A percentile compares a stretch with the other conserved stretches of the same genome.
These are phyloP conservation scores for Phytophthora meadii DNA, from an alignment of 352 stramenopile species.

Conservation along the genomic window DNA sequence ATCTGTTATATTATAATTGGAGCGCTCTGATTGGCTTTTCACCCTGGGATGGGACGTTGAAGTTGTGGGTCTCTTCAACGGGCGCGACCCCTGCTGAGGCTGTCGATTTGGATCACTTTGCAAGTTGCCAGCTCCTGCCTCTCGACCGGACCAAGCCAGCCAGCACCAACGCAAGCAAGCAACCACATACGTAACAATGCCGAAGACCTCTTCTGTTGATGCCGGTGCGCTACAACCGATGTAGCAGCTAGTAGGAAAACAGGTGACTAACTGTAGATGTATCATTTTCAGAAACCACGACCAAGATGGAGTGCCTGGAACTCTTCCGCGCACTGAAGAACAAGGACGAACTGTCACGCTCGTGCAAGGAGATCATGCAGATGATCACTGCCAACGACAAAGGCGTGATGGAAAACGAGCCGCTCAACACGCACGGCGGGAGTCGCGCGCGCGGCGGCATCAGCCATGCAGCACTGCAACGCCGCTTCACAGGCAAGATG, in stretches of 20 bases:
- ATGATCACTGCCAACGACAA: slow-evolving; percentile 68
- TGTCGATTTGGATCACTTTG: slow-evolving; percentile 20
- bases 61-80: slow-evolving; percentile 25
- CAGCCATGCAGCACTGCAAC: slow-evolving; percentile 79
- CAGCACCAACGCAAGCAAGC: background rate
- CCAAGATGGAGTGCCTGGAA: slow-evolving; percentile 70
- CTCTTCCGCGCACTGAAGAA: slow-evolving; percentile 79
- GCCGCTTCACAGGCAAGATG: slow-evolving; percentile 87
- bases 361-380: slow-evolving; percentile 82
- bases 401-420: slow-evolving; percentile 74
- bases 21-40: background rate
- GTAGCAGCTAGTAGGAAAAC: background rate
- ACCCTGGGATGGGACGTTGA: slow-evolving; percentile 30
- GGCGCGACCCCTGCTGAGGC: slow-evolving; percentile 11
- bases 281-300: slow-evolving; percentile 33
- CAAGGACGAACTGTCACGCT: slow-evolving; percentile 78
- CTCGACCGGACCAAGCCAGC: slow-evolving; percentile 14
- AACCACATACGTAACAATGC: slow-evolving; percentile 19
- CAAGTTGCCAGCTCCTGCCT: slow-evolving; percentile 34
- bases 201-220: slow-evolving; percentile 51
- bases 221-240: slow-evolving; percentile 26
- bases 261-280: slow-evolving; percentile 2
- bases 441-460: slow-evolving; percentile 65
- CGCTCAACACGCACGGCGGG: slow-evolving; percentile 68
- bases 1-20: background rate